These are phyloP conservation scores for Colletotrichum tofieldiae DNA, from an alignment of 2,329 filamentous ascomycete species.

Conservation along the genomic window DNA sequence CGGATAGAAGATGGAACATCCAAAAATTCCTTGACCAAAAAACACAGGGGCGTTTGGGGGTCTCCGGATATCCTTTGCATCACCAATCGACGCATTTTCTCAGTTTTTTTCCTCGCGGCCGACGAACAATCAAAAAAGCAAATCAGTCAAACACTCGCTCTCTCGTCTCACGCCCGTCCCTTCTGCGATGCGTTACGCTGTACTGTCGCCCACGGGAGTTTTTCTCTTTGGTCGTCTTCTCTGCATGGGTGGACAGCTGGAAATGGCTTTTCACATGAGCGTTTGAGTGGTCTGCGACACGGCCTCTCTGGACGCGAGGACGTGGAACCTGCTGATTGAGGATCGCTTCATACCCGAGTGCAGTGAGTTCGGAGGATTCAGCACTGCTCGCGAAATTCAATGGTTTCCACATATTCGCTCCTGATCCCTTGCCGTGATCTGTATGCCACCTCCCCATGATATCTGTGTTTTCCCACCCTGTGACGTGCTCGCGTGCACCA, in stretches of 20 bases:
- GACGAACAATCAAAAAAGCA: conserved; percentile 56
- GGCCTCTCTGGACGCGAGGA: conserved; percentile 67
- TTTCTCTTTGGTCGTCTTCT: conserved; percentile 37
- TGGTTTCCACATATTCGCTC: conserved; percentile 60
- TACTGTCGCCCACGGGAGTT: conserved; percentile 37
- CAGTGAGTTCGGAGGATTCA: conserved; percentile 63
- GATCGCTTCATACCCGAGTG: conserved; percentile 74
- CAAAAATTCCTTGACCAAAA: conserved; percentile 70
- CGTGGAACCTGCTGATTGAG: conserved; percentile 74
- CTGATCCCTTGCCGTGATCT: conserved; percentile 1
- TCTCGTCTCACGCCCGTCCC: conserved; percentile 22
- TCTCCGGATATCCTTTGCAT: conserved; percentile 86
- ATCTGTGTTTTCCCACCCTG: background rate
- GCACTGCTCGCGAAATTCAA: conserved; percentile 74
- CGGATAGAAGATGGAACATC: conserved; percentile 82
- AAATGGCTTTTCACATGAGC: conserved; percentile 73
- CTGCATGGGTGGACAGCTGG: conserved; percentile 73
- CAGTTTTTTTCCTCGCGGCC: conserved; percentile 32
- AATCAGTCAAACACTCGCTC: conserved; percentile 26
- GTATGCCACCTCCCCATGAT: background rate
- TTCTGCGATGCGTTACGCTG: conserved; percentile 15
- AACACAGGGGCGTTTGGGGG: conserved; percentile 77
- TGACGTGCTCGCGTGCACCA: conserved; percentile 23
- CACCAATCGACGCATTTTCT: conserved; percentile 58
- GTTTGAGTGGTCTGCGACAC: conserved; percentile 57